phyloP scores from a whole-genome alignment of 768 basidiomycete species.

The Naganishia vaughanmartiniae region DNA sequence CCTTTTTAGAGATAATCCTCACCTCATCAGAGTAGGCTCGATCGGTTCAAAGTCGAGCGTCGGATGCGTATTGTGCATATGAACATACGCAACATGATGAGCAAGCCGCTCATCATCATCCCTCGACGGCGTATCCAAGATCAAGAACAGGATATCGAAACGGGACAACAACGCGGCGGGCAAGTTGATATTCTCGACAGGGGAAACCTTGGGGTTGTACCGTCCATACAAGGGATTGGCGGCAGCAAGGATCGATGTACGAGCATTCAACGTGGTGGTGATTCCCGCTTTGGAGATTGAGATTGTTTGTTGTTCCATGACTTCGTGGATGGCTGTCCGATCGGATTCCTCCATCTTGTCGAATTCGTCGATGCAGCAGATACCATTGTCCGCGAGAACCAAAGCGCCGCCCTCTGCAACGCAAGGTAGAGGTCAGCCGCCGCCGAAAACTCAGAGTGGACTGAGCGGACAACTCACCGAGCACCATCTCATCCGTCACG shows the following conservation, averaged over 20 bases:
- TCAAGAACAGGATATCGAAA: slow-evolving; percentile 94
- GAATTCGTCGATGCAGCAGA: slow-evolving; percentile 99
- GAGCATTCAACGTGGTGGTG: slow-evolving; percentile 59
- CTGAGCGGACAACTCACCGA: slow-evolving; percentile 62
- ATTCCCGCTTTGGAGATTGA: slow-evolving; percentile 61
- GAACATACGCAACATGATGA: slow-evolving; percentile 94
- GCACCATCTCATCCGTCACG: slow-evolving; percentile 98
- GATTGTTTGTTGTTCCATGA: slow-evolving; percentile 72
- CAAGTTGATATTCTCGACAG: slow-evolving; percentile 98
- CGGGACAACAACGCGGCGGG: slow-evolving; percentile 93
- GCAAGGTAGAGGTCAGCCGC: slow-evolving; percentile 1
- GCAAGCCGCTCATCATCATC: slow-evolving; percentile 96
- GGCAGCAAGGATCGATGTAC: slow-evolving; percentile 71
- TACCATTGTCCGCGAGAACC: slow-evolving; percentile 97
- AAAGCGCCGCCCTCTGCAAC: slow-evolving; percentile 93
- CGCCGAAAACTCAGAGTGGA: slow-evolving; percentile 4
- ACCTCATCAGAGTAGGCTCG: slow-evolving; percentile 86
- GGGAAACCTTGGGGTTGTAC: slow-evolving; percentile 96
- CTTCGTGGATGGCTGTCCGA: slow-evolving; percentile 97
- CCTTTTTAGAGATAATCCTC: slow-evolving; percentile 34
- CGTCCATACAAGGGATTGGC: slow-evolving; percentile 97
- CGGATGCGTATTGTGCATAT: slow-evolving; percentile 92
- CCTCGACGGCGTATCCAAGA: slow-evolving; percentile 88
- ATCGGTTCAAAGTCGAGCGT: slow-evolving; percentile 71
- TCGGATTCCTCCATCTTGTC: slow-evolving; percentile 99